Base-by-base conservation (phyloP, 129 eudicot genomes). In the Centella asiatica region DNA sequence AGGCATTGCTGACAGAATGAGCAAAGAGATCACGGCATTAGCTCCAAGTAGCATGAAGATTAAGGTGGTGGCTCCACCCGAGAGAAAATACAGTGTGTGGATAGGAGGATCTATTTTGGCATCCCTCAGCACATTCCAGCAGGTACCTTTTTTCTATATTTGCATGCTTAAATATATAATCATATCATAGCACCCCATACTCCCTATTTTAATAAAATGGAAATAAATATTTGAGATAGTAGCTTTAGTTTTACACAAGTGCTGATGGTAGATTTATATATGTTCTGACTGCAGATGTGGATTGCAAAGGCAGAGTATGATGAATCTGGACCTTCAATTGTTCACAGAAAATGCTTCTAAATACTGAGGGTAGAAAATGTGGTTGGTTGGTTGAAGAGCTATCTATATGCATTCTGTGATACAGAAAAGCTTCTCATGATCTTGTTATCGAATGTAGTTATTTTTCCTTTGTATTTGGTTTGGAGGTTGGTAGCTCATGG, bases 101-200 rank as follows among this genome's bases (percentile, higher is more conserved):
- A 53, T 53, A 24, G 58, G 58, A 23, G 58, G 58, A 32, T 53
- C 58, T 26, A 53, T 53, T 34, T 53, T 53, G 22, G 58, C 58
- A 53, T 53, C 58, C 15, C 58, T 53, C 58, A 53, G 58, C 58
- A 53, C 58, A 53, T 53, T 53, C 27, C 58, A 53, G 58, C 58
- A 53, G 58, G 58, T 53, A 23, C 15, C n/a, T 26, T 1, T 23
- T 17, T n/a, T 53, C 19, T 24, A 53, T 34, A 9, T 53, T 53
- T 27, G 3, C 5, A 14, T 24, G 1, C 11, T 24, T 26, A 50
- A 50, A 50, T 29, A 50, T 29, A 50, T 22, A 20, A 20, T 23
- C 31, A 24, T 50, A 2, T 6, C 12, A 50, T 50, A 50, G 29
- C 3, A 50, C 4, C 57, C 3, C 29, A 23, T 9, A 22, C 31